phyloP scores from a whole-genome alignment of 1,139 yeast genomes.

The Blastobotrys persicus region DNA sequence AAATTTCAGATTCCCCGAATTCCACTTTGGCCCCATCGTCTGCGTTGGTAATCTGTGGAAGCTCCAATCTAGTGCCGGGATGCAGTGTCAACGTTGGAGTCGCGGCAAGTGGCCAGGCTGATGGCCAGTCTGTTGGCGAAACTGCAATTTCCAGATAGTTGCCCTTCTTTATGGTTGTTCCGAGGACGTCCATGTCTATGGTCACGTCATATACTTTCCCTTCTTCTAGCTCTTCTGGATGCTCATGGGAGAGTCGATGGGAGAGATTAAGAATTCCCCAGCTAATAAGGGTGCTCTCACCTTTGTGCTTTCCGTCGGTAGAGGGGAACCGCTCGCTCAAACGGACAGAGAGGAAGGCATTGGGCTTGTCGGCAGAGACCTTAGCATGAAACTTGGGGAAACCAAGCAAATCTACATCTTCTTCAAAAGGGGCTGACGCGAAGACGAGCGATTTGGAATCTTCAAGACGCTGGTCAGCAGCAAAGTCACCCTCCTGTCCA shows the following conservation, averaged over 20 bases:
- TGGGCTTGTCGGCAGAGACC: slow-evolving; percentile 37
- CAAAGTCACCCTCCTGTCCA: slow-evolving; percentile 46
- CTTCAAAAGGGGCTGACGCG: slow-evolving; percentile 33
- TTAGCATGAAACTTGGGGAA: slow-evolving; percentile 37
- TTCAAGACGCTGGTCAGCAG: slow-evolving; percentile 44
- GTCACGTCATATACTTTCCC: slow-evolving; percentile 37
- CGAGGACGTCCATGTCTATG: slow-evolving; percentile 38
- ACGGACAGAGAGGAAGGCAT: slow-evolving; percentile 41
- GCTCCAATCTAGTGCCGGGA: slow-evolving; percentile 1
- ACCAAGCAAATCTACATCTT: slow-evolving; percentile 37
- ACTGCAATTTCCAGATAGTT: slow-evolving; percentile 1
- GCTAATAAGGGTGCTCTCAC: slow-evolving; percentile 39
- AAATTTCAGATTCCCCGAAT: slow-evolving; percentile 9
- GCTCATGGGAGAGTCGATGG: slow-evolving; percentile 42
- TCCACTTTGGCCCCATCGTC: background rate
- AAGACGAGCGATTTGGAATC: slow-evolving; percentile 38
- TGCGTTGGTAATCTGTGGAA: background rate
- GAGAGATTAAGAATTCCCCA: slow-evolving; percentile 47
- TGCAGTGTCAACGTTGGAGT: slow-evolving; percentile 10
- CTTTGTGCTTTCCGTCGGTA: slow-evolving; percentile 14
- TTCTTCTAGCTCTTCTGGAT: slow-evolving; percentile 36
- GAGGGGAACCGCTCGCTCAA: slow-evolving; percentile 40
- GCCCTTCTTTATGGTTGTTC: slow-evolving; percentile 3
- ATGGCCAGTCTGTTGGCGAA: slow-evolving; percentile 10
- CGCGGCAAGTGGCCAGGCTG: slow-evolving; percentile 12